Conservation (phyloP, 2,329 filamentous ascomycete species). For the Emericellopsis atlantica region DNA sequence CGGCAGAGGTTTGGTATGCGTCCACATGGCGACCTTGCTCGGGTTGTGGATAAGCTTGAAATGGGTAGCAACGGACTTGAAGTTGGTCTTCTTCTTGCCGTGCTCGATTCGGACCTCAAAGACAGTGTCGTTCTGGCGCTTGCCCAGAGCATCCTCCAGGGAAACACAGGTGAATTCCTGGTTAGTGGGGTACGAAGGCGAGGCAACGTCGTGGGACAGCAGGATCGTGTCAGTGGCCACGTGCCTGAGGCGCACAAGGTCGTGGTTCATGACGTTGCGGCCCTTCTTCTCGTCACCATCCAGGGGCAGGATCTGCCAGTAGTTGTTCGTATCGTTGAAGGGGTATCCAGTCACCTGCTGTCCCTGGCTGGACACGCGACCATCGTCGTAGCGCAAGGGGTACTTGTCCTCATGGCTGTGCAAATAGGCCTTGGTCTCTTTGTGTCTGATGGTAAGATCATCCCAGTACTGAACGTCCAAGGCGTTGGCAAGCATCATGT, state of each 20-base stretch:
- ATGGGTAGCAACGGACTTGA: constrained; percentile 81
- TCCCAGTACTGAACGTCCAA: constrained; percentile 86
- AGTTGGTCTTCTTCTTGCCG: constrained; percentile 67
- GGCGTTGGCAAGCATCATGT: constrained; percentile 79
- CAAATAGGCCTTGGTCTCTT: constrained; percentile 92
- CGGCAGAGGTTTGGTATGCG: constrained; percentile 84
- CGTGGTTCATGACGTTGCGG: constrained; percentile 66
- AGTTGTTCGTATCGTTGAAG: constrained; percentile 97
- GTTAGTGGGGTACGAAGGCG: constrained; percentile 91
- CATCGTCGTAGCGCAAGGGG: constrained; percentile 91
- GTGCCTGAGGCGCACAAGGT: constrained; percentile 77
- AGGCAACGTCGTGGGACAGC: constrained; percentile 91
- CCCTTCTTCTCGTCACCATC: constrained; percentile 44
- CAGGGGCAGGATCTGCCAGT: constrained; percentile 82
- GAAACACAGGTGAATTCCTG: constrained; percentile 90
- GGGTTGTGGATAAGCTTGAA: constrained; percentile 94
- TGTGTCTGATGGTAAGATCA: constrained; percentile 77
- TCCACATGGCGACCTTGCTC: constrained; percentile 98
- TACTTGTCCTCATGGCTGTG: constrained; percentile 88
- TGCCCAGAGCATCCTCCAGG: constrained; percentile 57
- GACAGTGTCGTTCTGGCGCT: constrained; percentile 74
- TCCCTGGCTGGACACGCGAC: constrained; percentile 90
- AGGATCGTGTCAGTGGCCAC: constrained; percentile 75
- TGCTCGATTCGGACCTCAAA: constrained; percentile 89
- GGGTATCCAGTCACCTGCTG: constrained; percentile 98